Base-by-base conservation (phyloP, 495 filamentous ascomycete genomes). In the Aspergillus coremiiformis region DNA sequence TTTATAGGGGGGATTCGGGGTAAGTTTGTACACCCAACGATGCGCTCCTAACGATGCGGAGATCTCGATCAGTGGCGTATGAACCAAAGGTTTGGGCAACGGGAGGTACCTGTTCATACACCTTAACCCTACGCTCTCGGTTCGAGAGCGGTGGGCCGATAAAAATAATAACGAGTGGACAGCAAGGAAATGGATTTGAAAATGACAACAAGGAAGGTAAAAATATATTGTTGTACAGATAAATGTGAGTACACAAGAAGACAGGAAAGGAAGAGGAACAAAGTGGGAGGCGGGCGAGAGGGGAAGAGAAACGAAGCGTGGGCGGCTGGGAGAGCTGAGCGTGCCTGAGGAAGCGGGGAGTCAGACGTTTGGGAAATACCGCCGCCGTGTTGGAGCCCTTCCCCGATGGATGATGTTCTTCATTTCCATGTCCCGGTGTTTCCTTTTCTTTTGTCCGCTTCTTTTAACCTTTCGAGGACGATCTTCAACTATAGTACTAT, bases 181-280 rank as follows among this genome's bases (percentile, higher is more conserved):
- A 54, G 42, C 24, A 39, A 49, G 39, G 46, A 55, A 52, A 47
- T 42, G 50, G 39, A 24, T 19, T 17, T 30, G 42, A 55, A 54
- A 48, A 61, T 39, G 55, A 51, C 47, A 61, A 55, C 48, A 27
- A 55, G 42, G 44, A 57, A 52, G 47, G 37, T 41, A 41, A 52
- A 58, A 62, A 59, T 49, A 48, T 64, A 63, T 44, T 72, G 68
- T 71, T 73, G 67, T 71, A 71, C 68, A 71, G 53, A 51, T 45
- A 58, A 58, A 55, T 44, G 49, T 66, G 67, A 60, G 64, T 58
- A 62, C 26, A 60, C 65, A 59, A 57, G 65, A 63, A 58, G 43
- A 65, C 63, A 65, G 63, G 61, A 44, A 61, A 57, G 57, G 44
- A 58, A 47, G 57, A 61, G 63, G 50, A 54, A 55, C 57, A 68